Percentiles rank a stretch among this genome's conserved stretches.
phyloP scores from a whole-genome alignment of 768 basidiomycete genomes.

The Boletus rex-veris region DNA sequence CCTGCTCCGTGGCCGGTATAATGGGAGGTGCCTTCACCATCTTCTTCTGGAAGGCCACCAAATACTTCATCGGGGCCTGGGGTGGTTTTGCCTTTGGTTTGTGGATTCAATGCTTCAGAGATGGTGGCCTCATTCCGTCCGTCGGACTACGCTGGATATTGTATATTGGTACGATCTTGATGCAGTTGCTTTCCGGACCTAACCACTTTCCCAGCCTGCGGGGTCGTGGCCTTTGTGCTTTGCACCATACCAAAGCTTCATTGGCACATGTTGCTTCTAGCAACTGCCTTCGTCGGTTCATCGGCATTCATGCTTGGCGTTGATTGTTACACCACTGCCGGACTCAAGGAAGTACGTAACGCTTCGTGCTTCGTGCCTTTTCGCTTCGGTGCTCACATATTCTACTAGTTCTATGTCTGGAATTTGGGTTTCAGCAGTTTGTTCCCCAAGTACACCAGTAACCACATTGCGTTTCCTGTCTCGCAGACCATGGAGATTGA shows the following conservation, averaged over 20 bases:
- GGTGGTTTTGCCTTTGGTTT: conserved; percentile 80
- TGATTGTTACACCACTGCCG: conserved; percentile 89
- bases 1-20: conserved; percentile 73
- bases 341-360: conserved; percentile 79
- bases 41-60: conserved; percentile 90
- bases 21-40: conserved; percentile 83
- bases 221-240: conserved; percentile 73
- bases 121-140: conserved; percentile 75
- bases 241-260: conserved; percentile 85
- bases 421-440: conserved; percentile 83
- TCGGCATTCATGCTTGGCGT: conserved; percentile 89
- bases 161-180: conserved; percentile 61
- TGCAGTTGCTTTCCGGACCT: conserved; percentile 13
- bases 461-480: conserved; percentile 75
- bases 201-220: conserved; percentile 47
- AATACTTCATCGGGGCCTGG: conserved; percentile 64
- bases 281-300: conserved; percentile 88
- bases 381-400: conserved; percentile 11
- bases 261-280: conserved; percentile 80
- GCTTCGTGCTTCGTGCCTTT: background rate
- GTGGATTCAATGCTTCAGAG: conserved; percentile 82
- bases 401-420: conserved; percentile 84
- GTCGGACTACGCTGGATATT: conserved; percentile 87
- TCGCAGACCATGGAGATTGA: conserved; percentile 92
- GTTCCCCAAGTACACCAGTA: conserved; percentile 71